Base-by-base conservation (phyloP, 2,329 filamentous ascomycete genomes). In the Venturia aucupariae region DNA sequence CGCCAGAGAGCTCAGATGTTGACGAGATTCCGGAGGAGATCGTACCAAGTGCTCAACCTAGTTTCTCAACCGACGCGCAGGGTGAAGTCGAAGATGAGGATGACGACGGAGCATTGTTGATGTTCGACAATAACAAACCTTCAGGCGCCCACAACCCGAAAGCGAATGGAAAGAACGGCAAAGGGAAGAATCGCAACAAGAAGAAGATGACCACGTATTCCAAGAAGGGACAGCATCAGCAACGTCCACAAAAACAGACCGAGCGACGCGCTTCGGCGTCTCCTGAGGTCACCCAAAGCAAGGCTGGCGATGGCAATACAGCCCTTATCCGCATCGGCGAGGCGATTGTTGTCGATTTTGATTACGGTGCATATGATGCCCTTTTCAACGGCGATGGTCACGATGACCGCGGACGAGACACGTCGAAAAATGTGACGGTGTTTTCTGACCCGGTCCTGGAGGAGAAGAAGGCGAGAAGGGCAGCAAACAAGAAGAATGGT, bases 341-440 rank as follows among this genome's bases (percentile, higher is more conserved):
- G 75, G 90, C 85, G 30, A 86, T 99, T 60, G 80, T 97, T 6
- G 83, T 97, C 13, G 92, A 97, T 70, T 99, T 93, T 92, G 84
- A 80, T 54, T 79, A 85, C 8, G 81, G 87, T 8, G 86, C 86
- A 6, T 89, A 85, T 72, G 86, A 93, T 22, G 79, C 79, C 19
- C 79, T 96, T 27, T 97, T 96, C 60, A 77, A 77, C 22, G 74
- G 74, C 68, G 67, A 69, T 39, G 73, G 77, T 7, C 76, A 82
- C 51, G 79, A 82, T 11, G 72, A 82, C 39, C 82, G 85, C 42
- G 90, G 90, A 54, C 74, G 79, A 30, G 78, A 82, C 48, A 88
- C 85, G 0, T 88, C 83, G 75, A 74, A 81, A 77, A 35, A 75
- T 84, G 42, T 79, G 67, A 84, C 65, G 84, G 90, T 72, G 77